phyloP scores from a whole-genome alignment of 2,329 filamentous ascomycete species.

The Penicillium sp. region DNA sequence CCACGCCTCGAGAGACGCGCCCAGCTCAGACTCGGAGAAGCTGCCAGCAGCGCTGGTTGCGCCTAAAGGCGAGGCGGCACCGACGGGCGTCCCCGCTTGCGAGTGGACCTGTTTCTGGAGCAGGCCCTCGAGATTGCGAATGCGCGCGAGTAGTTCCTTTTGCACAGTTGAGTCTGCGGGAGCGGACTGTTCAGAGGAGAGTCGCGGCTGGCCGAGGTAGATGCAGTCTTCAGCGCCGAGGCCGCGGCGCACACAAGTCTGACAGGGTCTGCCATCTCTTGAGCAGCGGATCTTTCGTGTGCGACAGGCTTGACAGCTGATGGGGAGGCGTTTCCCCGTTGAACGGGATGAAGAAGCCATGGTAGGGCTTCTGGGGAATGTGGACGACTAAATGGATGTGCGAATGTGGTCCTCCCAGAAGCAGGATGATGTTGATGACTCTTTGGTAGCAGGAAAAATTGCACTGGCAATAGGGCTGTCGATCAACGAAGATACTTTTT shows the following conservation, averaged over 20 bases:
- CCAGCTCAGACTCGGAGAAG: constrained; percentile 28
- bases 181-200: constrained; percentile 29
- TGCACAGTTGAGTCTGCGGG: constrained; percentile 28
- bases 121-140: constrained; percentile 39
- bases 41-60: constrained; percentile 30
- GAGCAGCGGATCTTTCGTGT: constrained; percentile 44
- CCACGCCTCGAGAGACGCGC: constrained; percentile 20
- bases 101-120: constrained; percentile 36
- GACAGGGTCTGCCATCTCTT: constrained; percentile 41
- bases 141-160: constrained; percentile 36
- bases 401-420: background rate
- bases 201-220: constrained; percentile 38
- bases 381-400: background rate
- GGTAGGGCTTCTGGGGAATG: background rate
- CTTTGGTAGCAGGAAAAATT: background rate
- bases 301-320: constrained; percentile 45
- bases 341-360: constrained; percentile 32
- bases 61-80: constrained; percentile 29
- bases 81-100: constrained; percentile 23
- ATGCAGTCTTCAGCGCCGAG: constrained; percentile 40
- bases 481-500: background rate
- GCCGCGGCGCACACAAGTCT: constrained; percentile 43
- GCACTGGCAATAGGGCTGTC: background rate
- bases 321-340: constrained; percentile 38
- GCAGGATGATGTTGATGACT: background rate